phyloP scores from a whole-genome alignment of 495 filamentous ascomycete species.

The Neurospora terricola region DNA sequence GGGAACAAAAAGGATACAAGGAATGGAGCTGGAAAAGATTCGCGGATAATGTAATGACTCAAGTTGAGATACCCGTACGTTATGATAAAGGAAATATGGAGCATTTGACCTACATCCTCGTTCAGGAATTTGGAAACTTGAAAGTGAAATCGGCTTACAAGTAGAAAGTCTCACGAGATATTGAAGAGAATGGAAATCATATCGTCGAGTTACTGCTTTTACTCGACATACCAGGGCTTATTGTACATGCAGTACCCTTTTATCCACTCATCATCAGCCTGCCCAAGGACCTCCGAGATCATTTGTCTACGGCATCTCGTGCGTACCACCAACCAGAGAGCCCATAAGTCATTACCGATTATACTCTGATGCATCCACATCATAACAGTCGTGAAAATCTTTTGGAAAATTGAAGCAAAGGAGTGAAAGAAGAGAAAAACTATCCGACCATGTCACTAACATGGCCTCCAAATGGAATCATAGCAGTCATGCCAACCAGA shows the following conservation, averaged over 20 bases:
- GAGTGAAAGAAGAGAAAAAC: background rate
- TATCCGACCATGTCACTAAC: background rate
- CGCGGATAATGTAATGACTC: background rate
- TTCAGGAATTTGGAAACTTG: background rate
- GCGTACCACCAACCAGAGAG: background rate
- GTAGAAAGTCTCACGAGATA: background rate
- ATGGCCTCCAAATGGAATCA: background rate
- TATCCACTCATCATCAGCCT: background rate
- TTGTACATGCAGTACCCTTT: background rate
- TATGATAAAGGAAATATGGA: background rate
- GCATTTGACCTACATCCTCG: background rate
- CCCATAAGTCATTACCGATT: background rate
- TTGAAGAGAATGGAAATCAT: background rate
- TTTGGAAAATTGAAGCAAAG: background rate
- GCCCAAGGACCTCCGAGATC: background rate
- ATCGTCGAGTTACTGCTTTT: background rate
- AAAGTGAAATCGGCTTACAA: background rate
- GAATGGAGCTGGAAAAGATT: background rate
- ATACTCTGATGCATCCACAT: background rate
- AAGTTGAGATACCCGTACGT: background rate
- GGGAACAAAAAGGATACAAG: background rate
- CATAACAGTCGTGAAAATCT: background rate
- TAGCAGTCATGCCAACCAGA: background rate
- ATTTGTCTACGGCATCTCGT: background rate
- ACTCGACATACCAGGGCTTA: background rate